Conservation (phyloP, 495 filamentous ascomycete species). For the Penicillium parvum region DNA sequence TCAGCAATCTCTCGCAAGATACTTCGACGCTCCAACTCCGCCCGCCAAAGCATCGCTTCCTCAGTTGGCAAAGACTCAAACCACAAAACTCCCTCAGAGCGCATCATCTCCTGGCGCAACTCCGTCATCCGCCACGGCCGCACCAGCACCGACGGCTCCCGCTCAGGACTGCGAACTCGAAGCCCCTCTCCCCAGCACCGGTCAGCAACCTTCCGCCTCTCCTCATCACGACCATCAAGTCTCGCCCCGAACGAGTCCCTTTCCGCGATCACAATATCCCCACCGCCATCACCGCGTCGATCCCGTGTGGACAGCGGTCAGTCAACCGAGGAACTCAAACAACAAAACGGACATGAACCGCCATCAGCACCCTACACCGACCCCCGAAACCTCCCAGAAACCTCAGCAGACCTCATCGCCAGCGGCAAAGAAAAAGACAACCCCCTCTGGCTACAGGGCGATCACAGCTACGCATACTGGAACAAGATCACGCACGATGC, state of each 20-base stretch:
- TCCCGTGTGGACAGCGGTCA: slow-evolving; percentile 26
- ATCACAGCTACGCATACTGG: slow-evolving; percentile 52
- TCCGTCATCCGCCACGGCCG: slow-evolving; percentile 58
- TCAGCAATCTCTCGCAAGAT: slow-evolving; percentile 75
- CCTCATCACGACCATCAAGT: slow-evolving; percentile 23
- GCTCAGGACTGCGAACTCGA: slow-evolving; percentile 38
- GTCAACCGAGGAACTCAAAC: slow-evolving; percentile 13
- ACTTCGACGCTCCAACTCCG: slow-evolving; percentile 64
- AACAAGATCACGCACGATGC: slow-evolving; percentile 46
- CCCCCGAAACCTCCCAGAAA: slow-evolving; percentile 4
- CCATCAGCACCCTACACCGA: neutral
- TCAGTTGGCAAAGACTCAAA: slow-evolving; percentile 42
- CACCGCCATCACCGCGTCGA: slow-evolving; percentile 32
- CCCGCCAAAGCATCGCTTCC: slow-evolving; percentile 48
- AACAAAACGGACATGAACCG: slow-evolving; percentile 1
- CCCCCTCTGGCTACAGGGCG: slow-evolving; percentile 48
- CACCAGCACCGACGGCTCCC: slow-evolving; percentile 48
- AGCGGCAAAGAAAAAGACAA: slow-evolving; percentile 30
- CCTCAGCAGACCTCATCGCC: slow-evolving; percentile 16
- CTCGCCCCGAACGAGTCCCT: slow-evolving; percentile 24
- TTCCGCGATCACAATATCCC: slow-evolving; percentile 32
- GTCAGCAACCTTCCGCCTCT: slow-evolving; percentile 10
- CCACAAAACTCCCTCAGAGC: slow-evolving; percentile 64
- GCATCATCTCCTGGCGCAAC: slow-evolving; percentile 91
- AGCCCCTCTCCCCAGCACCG: slow-evolving; percentile 51